A percentile compares a stretch with the other conserved stretches of the same genome.
These are phyloP conservation scores for Fennellomyces sp. DNA, from an alignment of 371 early-diverging fungal genomes.

Conservation along the genomic window DNA sequence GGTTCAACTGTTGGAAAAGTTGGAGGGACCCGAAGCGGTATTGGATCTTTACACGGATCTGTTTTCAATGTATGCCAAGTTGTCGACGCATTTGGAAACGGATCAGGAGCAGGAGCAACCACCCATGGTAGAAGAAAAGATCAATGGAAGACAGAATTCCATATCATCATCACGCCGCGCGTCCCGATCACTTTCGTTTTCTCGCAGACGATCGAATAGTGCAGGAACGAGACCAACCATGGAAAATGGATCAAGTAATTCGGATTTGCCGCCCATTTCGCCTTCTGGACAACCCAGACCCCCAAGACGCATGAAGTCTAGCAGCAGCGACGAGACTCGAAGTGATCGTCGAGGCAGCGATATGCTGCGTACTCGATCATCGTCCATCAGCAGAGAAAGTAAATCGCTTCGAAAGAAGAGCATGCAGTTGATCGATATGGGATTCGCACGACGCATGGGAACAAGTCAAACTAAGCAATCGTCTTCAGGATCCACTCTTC, in stretches of 20 bases:
- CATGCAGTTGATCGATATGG: constrained; percentile 20
- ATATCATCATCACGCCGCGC: neutral
- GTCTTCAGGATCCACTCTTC: neutral
- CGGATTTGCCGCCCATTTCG: neutral
- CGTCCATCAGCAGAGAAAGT: neutral
- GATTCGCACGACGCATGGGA: constrained; percentile 19
- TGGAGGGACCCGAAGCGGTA: constrained; percentile 55
- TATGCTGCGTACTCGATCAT: neutral
- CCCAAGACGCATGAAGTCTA: constrained; percentile 8
- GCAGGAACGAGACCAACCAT: too few species aligned
- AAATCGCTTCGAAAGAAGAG: constrained; percentile 22
- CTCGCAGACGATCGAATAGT: constrained; percentile 6
- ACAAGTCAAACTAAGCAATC: neutral
- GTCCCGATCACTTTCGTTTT: constrained; percentile 6
- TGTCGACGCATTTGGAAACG: constrained; percentile 34
- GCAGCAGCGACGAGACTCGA: constrained; percentile 14
- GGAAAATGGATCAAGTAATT: too few species aligned
- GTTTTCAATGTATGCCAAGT: constrained; percentile 62
- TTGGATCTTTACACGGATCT: constrained; percentile 57
- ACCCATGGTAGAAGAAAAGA: neutral
- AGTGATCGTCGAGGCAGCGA: constrained; percentile 7
- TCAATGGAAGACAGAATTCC: constrained; percentile 1
- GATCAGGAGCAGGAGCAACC: neutral
- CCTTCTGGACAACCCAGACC: neutral
- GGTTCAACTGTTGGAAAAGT: constrained; percentile 22